Evolutionary conservation across 148 eudicot genomes (phyloP).

Genomic region (Salicornia ramosissima): DNA sequence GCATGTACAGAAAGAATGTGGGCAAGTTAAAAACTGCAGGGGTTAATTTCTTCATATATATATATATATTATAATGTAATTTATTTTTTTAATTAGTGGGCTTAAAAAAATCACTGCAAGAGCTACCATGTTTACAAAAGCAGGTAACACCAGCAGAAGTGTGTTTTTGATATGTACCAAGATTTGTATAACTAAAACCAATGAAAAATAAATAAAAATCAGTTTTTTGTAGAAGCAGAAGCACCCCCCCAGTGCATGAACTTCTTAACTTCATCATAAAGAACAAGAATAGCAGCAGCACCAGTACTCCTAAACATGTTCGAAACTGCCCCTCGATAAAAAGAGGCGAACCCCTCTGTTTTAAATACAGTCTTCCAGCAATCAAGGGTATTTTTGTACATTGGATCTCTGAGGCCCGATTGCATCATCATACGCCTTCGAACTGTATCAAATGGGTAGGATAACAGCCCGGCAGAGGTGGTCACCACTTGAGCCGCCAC

Average conservation of each 20-base stretch:
- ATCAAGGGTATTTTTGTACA: conserved; percentile 69
- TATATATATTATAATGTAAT: too few relatives aligned
- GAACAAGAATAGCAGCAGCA: conserved; percentile 88
- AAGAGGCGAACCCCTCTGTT: conserved; percentile 62
- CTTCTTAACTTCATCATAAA: conserved; percentile 87
- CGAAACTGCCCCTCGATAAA: conserved; percentile 88
- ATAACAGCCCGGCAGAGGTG: conserved; percentile 79
- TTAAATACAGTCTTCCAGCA: conserved; percentile 85
- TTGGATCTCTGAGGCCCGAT: conserved; percentile 60
- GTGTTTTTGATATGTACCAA: conserved; percentile 14
- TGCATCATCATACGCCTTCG: conserved; percentile 99
- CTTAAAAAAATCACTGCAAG: conserved; percentile 16
- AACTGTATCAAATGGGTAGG: conserved; percentile 91
- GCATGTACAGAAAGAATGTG: not conserved
- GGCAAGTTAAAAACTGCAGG: not conserved
- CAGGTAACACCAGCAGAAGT: conserved; percentile 22
- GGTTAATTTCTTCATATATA: too few relatives aligned
- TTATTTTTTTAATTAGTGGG: conserved; percentile 18
- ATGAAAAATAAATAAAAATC: conserved; percentile 2
- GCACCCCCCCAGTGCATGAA: conserved; percentile 54
- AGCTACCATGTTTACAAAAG: conserved; percentile 5
- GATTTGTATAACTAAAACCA: not conserved
- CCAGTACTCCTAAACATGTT: conserved; percentile 91
- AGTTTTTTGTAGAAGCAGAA: conserved; percentile 18
- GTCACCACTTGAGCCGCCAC: conserved; percentile 79